Evolutionary conservation across 805 yeast species (phyloP).

Genomic region (Hemisphaericaspora nanyangensis): DNA sequence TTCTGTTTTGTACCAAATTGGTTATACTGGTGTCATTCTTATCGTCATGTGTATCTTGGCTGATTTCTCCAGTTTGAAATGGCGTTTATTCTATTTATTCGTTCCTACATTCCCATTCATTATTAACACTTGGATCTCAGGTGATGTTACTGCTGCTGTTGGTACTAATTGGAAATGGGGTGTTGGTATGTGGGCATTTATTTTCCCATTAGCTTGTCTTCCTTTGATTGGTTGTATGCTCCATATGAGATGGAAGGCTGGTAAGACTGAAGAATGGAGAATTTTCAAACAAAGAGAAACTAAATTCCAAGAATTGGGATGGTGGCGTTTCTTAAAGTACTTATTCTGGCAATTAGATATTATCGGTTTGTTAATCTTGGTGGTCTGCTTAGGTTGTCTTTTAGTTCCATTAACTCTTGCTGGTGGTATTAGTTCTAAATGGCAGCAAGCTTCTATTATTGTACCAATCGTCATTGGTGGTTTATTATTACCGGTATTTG

Average conservation of each 20-base stretch:
- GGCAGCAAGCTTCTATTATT: slow-evolving; percentile 61
- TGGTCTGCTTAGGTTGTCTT: slow-evolving; percentile 57
- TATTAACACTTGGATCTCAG: slow-evolving; percentile 76
- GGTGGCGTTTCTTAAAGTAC: slow-evolving; percentile 27
- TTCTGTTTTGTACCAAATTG: slow-evolving; percentile 44
- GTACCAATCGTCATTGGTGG: slow-evolving; percentile 71
- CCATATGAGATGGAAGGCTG: slow-evolving; percentile 55
- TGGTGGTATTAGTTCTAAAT: slow-evolving; percentile 53
- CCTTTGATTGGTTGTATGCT: slow-evolving; percentile 53
- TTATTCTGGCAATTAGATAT: slow-evolving; percentile 64
- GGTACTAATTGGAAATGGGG: slow-evolving; percentile 64
- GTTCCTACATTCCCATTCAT: slow-evolving; percentile 69
- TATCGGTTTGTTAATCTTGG: slow-evolving; percentile 55
- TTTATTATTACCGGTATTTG: slow-evolving; percentile 53
- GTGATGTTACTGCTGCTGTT: slow-evolving; percentile 46
- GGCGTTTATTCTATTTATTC: slow-evolving; percentile 65
- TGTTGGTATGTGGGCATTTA: slow-evolving; percentile 77
- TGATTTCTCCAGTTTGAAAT: slow-evolving; percentile 64
- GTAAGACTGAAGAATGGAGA: slow-evolving; percentile 49
- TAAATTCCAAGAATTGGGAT: slow-evolving; percentile 30
- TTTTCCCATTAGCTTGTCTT: slow-evolving; percentile 61
- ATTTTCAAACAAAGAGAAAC: slow-evolving; percentile 37
- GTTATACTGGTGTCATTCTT: slow-evolving; percentile 63
- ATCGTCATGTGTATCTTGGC: slow-evolving; percentile 56
- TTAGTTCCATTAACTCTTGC: slow-evolving; percentile 74